phyloP scores from a whole-genome alignment of 371 early-diverging fungal species.

The Choanephora cucurbitarum region DNA sequence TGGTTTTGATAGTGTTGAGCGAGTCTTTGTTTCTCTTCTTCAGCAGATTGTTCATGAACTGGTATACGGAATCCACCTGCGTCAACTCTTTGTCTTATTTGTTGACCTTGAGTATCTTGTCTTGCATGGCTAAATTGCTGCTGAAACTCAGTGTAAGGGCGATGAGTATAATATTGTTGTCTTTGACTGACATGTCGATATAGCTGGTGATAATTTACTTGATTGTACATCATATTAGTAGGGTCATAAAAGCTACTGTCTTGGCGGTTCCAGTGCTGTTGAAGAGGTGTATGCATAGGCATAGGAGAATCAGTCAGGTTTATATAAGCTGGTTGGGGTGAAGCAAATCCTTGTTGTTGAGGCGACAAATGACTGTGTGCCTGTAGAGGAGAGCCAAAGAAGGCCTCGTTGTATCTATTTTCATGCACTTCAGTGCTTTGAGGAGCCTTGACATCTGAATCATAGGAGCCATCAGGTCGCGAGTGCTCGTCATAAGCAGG shows the following conservation, averaged over 20 bases:
- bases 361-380: slow-evolving; percentile 19
- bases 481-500: slow-evolving; percentile 33
- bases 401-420: background rate
- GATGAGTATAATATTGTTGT: slow-evolving; percentile 28
- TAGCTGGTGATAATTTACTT: slow-evolving; percentile 41
- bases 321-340: slow-evolving; percentile 7
- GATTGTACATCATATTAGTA: slow-evolving; percentile 14
- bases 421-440: background rate
- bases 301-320: slow-evolving; percentile 22
- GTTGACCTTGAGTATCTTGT: slow-evolving; percentile 1
- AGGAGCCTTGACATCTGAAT: slow-evolving; percentile 14
- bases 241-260: slow-evolving; percentile 17
- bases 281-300: slow-evolving; percentile 23
- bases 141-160: slow-evolving; percentile 47
- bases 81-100: slow-evolving; percentile 34
- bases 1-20: slow-evolving; percentile 25
- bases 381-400: slow-evolving; percentile 26
- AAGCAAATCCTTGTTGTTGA: slow-evolving; percentile 12
- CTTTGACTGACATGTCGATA: slow-evolving; percentile 41
- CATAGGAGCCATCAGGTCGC: slow-evolving; percentile 7
- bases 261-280: slow-evolving; percentile 15
- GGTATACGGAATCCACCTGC: slow-evolving; percentile 51
- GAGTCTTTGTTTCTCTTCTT: slow-evolving; percentile 31
- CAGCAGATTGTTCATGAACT: slow-evolving; percentile 18
- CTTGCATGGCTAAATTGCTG: slow-evolving; percentile 31